Conservation (phyloP, 306 rosid genomes). For the Dicorynia guianensis region DNA sequence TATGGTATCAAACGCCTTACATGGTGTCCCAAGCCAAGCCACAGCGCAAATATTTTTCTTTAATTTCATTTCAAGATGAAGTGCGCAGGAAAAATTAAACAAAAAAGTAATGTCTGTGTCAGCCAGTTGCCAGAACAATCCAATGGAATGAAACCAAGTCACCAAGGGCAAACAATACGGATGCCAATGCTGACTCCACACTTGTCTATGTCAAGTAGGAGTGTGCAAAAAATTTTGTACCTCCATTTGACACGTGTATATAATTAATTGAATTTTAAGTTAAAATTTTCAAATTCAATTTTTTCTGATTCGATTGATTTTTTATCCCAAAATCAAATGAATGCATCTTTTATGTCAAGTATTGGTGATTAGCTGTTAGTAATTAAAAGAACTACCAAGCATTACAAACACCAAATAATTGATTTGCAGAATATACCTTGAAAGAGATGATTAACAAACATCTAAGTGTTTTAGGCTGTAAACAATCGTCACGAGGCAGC, state of each 20-base stretch:
- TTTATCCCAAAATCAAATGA: no score
- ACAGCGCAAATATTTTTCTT: not conserved
- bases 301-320: no score
- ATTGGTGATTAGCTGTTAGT: no score
- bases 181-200: constrained; percentile 1
- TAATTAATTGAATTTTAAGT: no score
- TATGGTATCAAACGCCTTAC: no score
- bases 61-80: constrained; percentile 2
- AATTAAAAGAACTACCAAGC: no score
- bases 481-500: constrained; percentile 7
- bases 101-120: not conserved
- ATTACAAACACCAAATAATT: not conserved
- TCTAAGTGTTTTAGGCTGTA: not conserved
- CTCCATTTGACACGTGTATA: no score
- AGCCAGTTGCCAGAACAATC: constrained; percentile 27
- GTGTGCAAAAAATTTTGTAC: no score
- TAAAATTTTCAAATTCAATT: no score
- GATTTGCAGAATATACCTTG: not conserved
- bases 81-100: not conserved
- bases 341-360: no score
- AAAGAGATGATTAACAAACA: constrained; percentile 23
- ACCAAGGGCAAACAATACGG: not conserved
- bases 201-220: not conserved
- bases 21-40: no score
- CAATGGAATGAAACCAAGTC: constrained; percentile 22